A percentile compares a stretch with the other conserved stretches of the same genome.
phyloP scores from a whole-genome alignment of 495 filamentous ascomycete genomes.

The Physcia stellaris region DNA sequence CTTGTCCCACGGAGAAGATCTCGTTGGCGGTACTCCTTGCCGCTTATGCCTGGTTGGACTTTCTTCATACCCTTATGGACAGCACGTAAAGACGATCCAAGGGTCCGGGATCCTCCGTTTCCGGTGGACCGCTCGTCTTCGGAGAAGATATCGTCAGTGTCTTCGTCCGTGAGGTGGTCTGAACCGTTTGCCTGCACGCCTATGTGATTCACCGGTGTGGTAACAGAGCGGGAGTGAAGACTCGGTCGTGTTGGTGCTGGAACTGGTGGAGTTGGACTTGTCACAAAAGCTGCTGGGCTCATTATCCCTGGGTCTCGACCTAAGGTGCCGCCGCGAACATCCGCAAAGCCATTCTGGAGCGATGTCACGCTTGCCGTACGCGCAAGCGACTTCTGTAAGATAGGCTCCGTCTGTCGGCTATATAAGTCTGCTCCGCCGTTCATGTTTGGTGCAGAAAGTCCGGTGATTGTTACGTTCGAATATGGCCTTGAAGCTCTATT shows the following conservation, averaged over 20 bases:
- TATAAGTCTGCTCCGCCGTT: slow-evolving; percentile 79
- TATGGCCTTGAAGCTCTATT: slow-evolving; percentile 40
- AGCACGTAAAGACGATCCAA: slow-evolving; percentile 16
- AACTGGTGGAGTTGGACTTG: slow-evolving; percentile 26
- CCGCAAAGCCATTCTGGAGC: slow-evolving; percentile 70
- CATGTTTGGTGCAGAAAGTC: slow-evolving; percentile 39
- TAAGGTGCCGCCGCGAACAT: slow-evolving; percentile 45
- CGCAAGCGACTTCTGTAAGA: slow-evolving; percentile 68
- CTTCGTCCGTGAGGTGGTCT: slow-evolving; percentile 40
- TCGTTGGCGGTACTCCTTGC: slow-evolving; percentile 47
- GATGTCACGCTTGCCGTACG: slow-evolving; percentile 59
- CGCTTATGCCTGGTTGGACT: slow-evolving; percentile 50
- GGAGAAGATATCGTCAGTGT: slow-evolving; percentile 33
- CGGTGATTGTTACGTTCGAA: slow-evolving; percentile 48
- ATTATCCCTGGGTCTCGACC: slow-evolving; percentile 46
- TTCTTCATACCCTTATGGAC: slow-evolving; percentile 23
- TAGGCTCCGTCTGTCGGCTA: slow-evolving; percentile 85
- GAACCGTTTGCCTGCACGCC: slow-evolving; percentile 23
- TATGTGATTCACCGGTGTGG: slow-evolving; percentile 49
- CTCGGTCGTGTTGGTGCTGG: slow-evolving; percentile 17
- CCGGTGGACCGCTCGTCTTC: slow-evolving; percentile 29
- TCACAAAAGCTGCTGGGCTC: slow-evolving; percentile 36
- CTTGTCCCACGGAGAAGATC: slow-evolving; percentile 37
- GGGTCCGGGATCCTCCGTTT: slow-evolving; percentile 25
- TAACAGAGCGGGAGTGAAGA: slow-evolving; percentile 59